Evolutionary conservation across 257 asterid species (phyloP).

Genomic region (Ajuga chamaepitys): DNA sequence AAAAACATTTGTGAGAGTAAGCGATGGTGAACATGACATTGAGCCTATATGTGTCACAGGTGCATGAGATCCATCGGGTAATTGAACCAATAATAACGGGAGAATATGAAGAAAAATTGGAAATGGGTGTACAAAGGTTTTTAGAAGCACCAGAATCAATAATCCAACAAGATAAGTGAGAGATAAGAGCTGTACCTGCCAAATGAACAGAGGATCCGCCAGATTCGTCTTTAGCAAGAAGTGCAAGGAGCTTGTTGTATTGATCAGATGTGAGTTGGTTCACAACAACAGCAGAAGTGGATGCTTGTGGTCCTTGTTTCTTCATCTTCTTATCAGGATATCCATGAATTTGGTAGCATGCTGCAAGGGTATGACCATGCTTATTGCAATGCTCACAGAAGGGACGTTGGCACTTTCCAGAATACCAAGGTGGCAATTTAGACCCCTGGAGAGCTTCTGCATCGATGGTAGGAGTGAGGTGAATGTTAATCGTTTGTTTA

Average conservation of each 20-base stretch:
- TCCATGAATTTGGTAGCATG: neutral
- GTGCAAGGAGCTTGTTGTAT: neutral
- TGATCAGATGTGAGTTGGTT: neutral
- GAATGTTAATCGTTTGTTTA: neutral
- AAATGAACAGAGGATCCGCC: neutral
- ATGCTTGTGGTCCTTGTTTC: neutral
- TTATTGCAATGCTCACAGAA: too few relatives aligned
- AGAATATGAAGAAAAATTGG: too few relatives aligned
- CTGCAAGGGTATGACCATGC: neutral
- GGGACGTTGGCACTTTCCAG: neutral
- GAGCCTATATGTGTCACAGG: too few relatives aligned
- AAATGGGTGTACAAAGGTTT: too few relatives aligned
- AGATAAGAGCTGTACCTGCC: neutral
- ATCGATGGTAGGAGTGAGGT: neutral
- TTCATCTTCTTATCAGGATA: neutral
- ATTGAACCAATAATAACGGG: too few relatives aligned
- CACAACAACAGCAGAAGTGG: neutral
- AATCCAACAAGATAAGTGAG: too few relatives aligned
- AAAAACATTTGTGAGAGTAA: neutral
- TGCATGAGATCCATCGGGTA: too few relatives aligned
- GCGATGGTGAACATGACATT: too few relatives aligned
- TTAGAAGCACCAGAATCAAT: too few relatives aligned
- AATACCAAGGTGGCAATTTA: neutral
- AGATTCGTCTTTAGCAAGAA: neutral
- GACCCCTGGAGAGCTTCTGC: neutral